Base-by-base conservation (phyloP, 2,329 filamentous ascomycete genomes). In the Drechslerella coelobrocha region DNA sequence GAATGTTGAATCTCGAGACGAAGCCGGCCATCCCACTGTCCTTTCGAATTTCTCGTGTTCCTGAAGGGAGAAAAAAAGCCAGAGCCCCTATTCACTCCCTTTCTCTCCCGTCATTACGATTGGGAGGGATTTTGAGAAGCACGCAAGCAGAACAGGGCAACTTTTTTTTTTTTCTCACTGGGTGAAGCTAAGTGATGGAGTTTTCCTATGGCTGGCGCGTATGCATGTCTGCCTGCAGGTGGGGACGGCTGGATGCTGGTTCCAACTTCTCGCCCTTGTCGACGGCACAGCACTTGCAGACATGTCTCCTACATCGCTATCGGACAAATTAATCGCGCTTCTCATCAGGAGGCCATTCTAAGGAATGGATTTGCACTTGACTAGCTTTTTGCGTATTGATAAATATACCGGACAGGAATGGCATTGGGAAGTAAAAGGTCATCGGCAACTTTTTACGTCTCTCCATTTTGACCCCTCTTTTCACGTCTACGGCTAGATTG, bases 1-100 rank as follows among this genome's bases (percentile, higher is more conserved):
- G 41, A 14, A 23, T 7, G 41, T 63, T 71, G 59, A 59, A 71
- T 63, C 66, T 71, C 66, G 66, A 71, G 66, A 71, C 66, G 66
- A 71, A 63, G 53, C 27, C 23, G 17, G 29, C 8, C 31, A 29
- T 51, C 9, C 39, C 48, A 41, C 23, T 45, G 37, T 43, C n/a
- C 17, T 29, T 8, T 29, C 23, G 17, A 21, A 14, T 4, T 48
- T 14, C 23, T 2, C 31, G 53, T 24, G 21, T 41, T 7, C 43
- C 54, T n/a, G n/a, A 10, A 26, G 5, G 9, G 17, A 8, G 7
- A 17, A 51, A 2, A 2, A 29, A 51, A 14, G 47, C 23, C 23
- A 37, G 47, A 54, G 43, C 66, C 65, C 66, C 59, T 71, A 71
- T 71, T 71, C 41, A 50, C 54, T 47, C 27, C 66, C 50, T 63